Conservation (phyloP, 148 eudicot genomes). For the Linanthus parryae region DNA sequence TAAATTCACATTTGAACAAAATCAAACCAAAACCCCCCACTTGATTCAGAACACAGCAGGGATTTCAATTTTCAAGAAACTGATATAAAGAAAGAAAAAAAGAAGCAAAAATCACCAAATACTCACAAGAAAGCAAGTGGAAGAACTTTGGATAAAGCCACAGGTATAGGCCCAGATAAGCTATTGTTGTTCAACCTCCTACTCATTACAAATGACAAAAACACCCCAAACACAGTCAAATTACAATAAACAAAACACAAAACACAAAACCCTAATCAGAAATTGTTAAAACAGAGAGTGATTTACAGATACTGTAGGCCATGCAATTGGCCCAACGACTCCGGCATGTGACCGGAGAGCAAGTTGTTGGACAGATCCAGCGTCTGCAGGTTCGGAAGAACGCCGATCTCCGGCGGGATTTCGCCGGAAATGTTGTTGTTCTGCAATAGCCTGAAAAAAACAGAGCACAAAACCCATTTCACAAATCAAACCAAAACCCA, state of each 20-base stretch:
- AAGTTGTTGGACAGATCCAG: constrained; percentile 84
- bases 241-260: constrained; percentile 6
- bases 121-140: constrained; percentile 97
- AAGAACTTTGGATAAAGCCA: constrained; percentile 57
- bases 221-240: constrained; percentile 19
- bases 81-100: constrained; percentile 2
- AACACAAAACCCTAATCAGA: constrained; percentile 2
- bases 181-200: constrained; percentile 93
- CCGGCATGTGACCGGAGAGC: constrained; percentile 62
- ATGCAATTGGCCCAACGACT: constrained; percentile 43
- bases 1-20: constrained; percentile 6
- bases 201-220: constrained; percentile 34
- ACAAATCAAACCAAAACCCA: too few relatives aligned
- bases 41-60: constrained; percentile 10
- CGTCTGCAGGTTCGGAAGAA: constrained; percentile 60
- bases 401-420: constrained; percentile 71
- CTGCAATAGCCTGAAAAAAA: constrained; percentile 55
- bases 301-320: constrained; percentile 68
- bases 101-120: constrained; percentile 5
- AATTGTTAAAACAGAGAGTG: not conserved
- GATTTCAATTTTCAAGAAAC: constrained; percentile 8
- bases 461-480: not conserved
- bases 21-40: too few relatives aligned
- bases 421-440: constrained; percentile 85
- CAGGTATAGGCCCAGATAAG: constrained; percentile 73